Evolutionary conservation across 352 stramenopile species (phyloP), one percentile per base, ranked within the genome.

Genomic region (Chrysophaeum taylorii): DNA sequence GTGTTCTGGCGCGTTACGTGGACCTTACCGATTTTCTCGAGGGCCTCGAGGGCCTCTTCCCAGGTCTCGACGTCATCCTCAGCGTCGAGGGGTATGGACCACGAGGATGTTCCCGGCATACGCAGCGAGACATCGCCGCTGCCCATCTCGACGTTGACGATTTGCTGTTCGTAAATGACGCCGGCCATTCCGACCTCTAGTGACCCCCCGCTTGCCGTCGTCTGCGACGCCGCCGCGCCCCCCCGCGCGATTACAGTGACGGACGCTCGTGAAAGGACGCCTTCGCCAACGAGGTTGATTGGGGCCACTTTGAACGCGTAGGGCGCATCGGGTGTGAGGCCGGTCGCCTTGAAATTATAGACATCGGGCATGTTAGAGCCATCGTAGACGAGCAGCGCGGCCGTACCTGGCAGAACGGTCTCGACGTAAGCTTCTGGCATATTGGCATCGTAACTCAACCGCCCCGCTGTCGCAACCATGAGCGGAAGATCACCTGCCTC

Each of bases 111-210:
- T 25, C 27, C 53, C 57, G 15, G n/a, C n/a, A 66, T 31, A 23
- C 57, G 57, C 14, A 66, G 15, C 14, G 18, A 31, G 57, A 43
- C 57, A 18, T 42, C 57, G 35, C 57, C 57, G 57, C 9, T n/a
- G 57, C 14, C 12, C 16, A 66, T 9, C 33, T 66, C 57, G 33
- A 82, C 77, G 9, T 70, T 79, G 1, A 98, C 79, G 21, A 83
- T 92, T 79, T 98, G 93, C 38, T 96, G 89, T 79, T 98, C 94
- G 66, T 94, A 94, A 29, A 98, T 90, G 37, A 93, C 83, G 2
- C 92, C 92, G 16, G 92, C 87, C 76, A 97, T 97, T 23, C 94
- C 94, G 61, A 87, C 83, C 0, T 70, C 64, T 27, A 98, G 75
- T 1, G 90, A 82, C 39, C 85, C 72, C 4, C 94, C 94, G 9